Percentiles rank a stretch among this genome's conserved stretches.
phyloP scores from a whole-genome alignment of 1,284 basidiomycete genomes.

The Inonotus hispidus region DNA sequence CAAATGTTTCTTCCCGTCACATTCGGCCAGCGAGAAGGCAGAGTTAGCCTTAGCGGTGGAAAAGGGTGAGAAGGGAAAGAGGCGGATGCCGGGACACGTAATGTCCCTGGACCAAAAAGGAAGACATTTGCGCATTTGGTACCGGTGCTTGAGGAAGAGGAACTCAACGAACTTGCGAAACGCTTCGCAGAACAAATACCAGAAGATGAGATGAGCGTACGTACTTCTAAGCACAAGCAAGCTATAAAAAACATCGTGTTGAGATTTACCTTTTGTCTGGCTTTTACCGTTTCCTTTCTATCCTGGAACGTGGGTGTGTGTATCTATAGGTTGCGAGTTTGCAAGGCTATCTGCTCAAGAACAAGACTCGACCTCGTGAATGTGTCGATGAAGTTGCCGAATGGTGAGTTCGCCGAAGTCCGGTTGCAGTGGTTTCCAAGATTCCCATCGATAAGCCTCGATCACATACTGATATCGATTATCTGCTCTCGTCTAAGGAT shows the following conservation, averaged over 20 bases:
- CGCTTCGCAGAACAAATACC: constrained; percentile 72
- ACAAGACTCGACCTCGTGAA: constrained; percentile 77
- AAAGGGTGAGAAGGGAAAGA: not conserved
- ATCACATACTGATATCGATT: constrained; percentile 14
- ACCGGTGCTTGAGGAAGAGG: constrained; percentile 64
- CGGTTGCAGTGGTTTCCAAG: not conserved
- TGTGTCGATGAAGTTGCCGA: constrained; percentile 72
- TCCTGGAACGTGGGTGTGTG: constrained; percentile 12
- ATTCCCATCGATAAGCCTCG: constrained; percentile 5
- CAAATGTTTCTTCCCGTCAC: constrained; percentile 85
- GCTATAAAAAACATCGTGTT: constrained; percentile 2
- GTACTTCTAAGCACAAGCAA: constrained; percentile 26
- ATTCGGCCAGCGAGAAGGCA: constrained; percentile 31
- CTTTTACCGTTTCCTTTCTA: not conserved
- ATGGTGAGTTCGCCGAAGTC: constrained; percentile 37
- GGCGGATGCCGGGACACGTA: constrained; percentile 36
- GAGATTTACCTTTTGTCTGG: constrained; percentile 2
- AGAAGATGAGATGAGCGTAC: constrained; percentile 75
- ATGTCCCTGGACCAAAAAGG: constrained; percentile 62
- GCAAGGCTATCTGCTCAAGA: constrained; percentile 80
- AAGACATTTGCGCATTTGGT: constrained; percentile 53
- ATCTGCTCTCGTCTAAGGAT: constrained; percentile 37
- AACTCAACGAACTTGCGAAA: constrained; percentile 70
- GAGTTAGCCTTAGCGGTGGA: constrained; percentile 27
- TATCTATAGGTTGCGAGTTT: constrained; percentile 64